Percentiles rank a stretch among this genome's conserved stretches.
These are phyloP conservation scores for Exophiala aquamarina DNA, from an alignment of 2,329 filamentous ascomycete genomes.

Conservation along the genomic window DNA sequence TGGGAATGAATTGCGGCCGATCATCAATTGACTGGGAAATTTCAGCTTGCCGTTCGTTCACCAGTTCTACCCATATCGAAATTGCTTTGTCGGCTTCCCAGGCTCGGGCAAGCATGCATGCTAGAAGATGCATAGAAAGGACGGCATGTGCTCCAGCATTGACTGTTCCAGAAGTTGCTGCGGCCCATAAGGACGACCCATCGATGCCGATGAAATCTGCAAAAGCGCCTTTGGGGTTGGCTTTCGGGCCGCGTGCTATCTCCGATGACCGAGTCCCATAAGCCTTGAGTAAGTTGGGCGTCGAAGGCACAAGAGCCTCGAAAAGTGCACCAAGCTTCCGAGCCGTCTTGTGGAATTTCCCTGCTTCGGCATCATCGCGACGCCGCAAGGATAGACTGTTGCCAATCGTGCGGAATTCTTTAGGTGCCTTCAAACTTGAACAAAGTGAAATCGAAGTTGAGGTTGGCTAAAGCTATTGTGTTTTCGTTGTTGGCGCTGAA, in stretches of 20 bases:
- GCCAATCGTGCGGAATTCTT: slow-evolving; percentile 37
- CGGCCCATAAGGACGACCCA: slow-evolving; percentile 39
- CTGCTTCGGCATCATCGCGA: slow-evolving; percentile 39
- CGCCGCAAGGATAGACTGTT: slow-evolving; percentile 32
- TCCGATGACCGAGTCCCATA: slow-evolving; percentile 37
- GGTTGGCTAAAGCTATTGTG: slow-evolving; percentile 26
- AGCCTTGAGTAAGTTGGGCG: slow-evolving; percentile 34
- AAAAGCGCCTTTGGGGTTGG: slow-evolving; percentile 26
- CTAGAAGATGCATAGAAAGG: slow-evolving; percentile 34
- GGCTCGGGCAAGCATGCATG: slow-evolving; percentile 33
- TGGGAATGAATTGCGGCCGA: background rate
- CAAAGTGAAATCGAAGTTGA: slow-evolving; percentile 48
- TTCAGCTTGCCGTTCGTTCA: slow-evolving; percentile 22
- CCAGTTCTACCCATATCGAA: slow-evolving; percentile 32
- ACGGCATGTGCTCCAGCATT: slow-evolving; percentile 17
- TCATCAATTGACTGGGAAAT: slow-evolving; percentile 6
- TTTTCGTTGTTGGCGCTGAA: slow-evolving; percentile 7
- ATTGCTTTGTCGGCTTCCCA: slow-evolving; percentile 29
- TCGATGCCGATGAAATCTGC: slow-evolving; percentile 31
- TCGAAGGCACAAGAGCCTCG: slow-evolving; percentile 33
- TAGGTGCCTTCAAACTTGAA: slow-evolving; percentile 42
- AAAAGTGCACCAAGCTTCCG: slow-evolving; percentile 44
- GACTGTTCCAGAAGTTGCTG: slow-evolving; percentile 35
- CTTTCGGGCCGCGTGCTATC: slow-evolving; percentile 23
- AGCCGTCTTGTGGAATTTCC: slow-evolving; percentile 38